phyloP scores from a whole-genome alignment of 2,329 filamentous ascomycete species.

The Ophiostoma novo-ulmi region DNA sequence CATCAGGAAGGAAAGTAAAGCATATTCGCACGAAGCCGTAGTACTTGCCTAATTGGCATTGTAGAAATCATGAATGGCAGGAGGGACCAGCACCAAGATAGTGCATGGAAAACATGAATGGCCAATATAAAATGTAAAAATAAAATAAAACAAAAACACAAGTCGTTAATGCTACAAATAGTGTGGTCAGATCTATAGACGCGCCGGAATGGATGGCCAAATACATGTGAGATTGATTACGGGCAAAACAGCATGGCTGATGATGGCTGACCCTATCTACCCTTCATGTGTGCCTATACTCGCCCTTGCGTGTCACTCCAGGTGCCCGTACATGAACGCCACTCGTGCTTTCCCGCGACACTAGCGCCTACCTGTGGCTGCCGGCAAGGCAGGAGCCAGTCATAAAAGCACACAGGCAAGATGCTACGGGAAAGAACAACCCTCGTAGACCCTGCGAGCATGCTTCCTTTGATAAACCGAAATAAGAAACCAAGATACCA shows the following conservation, averaged over 20 bases:
- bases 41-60: background rate
- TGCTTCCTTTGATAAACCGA: background rate
- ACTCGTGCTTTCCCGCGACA: background rate
- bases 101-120: background rate
- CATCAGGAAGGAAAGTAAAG: background rate
- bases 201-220: background rate
- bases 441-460: background rate
- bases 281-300: background rate
- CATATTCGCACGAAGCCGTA: background rate
- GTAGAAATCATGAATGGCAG: background rate
- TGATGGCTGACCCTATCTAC: background rate
- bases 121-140: background rate
- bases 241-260: slow-evolving; percentile 1
- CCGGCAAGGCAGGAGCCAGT: background rate
- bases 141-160: too few relatives aligned
- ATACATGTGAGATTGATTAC: background rate
- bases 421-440: background rate
- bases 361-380: slow-evolving; percentile 1
- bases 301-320: slow-evolving; percentile 1
- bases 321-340: background rate
- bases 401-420: background rate
- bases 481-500: background rate
- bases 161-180: background rate
- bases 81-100: background rate
- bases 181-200: background rate